These are phyloP conservation scores for Cladosporium sp. DNA, from an alignment of 2,329 filamentous ascomycete species.

Conservation along the genomic window DNA sequence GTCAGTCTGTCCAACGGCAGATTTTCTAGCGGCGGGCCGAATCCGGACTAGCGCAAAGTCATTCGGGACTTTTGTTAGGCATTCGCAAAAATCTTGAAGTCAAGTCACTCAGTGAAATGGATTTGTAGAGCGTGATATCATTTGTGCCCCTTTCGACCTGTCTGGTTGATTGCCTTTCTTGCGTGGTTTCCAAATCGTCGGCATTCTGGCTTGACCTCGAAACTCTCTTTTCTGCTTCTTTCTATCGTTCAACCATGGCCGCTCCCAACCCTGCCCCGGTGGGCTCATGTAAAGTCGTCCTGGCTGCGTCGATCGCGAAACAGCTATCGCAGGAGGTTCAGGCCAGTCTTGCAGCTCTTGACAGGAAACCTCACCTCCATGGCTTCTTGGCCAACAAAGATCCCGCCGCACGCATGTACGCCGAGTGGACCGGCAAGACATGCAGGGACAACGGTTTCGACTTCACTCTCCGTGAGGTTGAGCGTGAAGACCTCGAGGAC, in stretches of 20 bases:
- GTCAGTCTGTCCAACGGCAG: neutral
- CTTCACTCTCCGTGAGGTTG: constrained; percentile 80
- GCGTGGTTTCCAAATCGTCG: neutral
- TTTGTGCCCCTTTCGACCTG: constrained; percentile 1
- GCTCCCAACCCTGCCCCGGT: constrained; percentile 17
- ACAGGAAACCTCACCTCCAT: constrained; percentile 75
- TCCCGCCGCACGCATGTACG: constrained; percentile 88
- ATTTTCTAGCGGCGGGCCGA: constrained; percentile 2
- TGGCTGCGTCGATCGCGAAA: constrained; percentile 85
- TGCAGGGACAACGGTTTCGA: constrained; percentile 92
- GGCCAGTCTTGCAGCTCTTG: constrained; percentile 70
- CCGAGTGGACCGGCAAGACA: constrained; percentile 96
- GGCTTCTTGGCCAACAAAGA: constrained; percentile 93
- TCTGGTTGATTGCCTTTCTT: neutral
- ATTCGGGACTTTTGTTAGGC: constrained; percentile 13
- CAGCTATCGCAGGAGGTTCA: constrained; percentile 75
- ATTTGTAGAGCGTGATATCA: constrained; percentile 21
- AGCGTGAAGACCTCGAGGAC: constrained; percentile 88
- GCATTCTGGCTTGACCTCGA: neutral
- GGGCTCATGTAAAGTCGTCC: constrained; percentile 81
- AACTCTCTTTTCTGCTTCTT: constrained; percentile 1
- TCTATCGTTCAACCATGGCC: constrained; percentile 5
- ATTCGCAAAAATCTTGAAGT: constrained; percentile 21
- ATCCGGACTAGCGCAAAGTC: constrained; percentile 8
- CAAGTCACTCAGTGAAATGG: constrained; percentile 17